phyloP scores from a whole-genome alignment of 306 rosid genomes.

The Pyrus betulifolia region DNA sequence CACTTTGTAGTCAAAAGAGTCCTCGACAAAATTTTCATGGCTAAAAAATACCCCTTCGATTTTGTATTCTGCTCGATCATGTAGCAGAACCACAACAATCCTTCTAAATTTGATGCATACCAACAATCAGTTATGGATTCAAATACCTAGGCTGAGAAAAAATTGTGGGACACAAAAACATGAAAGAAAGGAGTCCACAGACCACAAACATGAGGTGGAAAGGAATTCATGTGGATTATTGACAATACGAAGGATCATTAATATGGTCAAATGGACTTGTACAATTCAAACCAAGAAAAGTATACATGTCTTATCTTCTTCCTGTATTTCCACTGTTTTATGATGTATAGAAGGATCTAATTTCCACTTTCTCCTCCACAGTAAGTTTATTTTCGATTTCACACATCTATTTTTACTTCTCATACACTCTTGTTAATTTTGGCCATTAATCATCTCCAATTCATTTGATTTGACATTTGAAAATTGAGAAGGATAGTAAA shows the following conservation, averaged over 20 bases:
- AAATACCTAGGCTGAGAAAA: background rate
- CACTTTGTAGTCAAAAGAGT: no score
- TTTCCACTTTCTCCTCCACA: no score
- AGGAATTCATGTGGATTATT: background rate
- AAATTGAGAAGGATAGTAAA: no score
- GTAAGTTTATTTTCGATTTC: no score
- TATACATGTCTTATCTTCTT: background rate
- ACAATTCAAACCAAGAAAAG: background rate
- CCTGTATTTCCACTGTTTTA: no score
- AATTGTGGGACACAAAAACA: background rate
- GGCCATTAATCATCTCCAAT: no score
- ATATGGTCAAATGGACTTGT: background rate
- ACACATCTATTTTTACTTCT: no score
- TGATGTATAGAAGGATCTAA: background rate
- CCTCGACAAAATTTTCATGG: no score
- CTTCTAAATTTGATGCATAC: conserved; percentile 3
- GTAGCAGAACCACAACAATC: background rate
- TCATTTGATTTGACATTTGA: accelerated
- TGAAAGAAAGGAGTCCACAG: background rate
- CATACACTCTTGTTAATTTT: no score
- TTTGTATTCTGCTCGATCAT: background rate
- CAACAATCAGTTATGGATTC: background rate
- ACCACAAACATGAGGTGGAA: conserved; percentile 1
- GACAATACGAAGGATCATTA: background rate
- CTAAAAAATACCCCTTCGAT: background rate